Evolutionary conservation across 2,329 filamentous ascomycete genomes (phyloP), one percentile per base, ranked within the genome.

Genomic region (Graphilbum sp.): DNA sequence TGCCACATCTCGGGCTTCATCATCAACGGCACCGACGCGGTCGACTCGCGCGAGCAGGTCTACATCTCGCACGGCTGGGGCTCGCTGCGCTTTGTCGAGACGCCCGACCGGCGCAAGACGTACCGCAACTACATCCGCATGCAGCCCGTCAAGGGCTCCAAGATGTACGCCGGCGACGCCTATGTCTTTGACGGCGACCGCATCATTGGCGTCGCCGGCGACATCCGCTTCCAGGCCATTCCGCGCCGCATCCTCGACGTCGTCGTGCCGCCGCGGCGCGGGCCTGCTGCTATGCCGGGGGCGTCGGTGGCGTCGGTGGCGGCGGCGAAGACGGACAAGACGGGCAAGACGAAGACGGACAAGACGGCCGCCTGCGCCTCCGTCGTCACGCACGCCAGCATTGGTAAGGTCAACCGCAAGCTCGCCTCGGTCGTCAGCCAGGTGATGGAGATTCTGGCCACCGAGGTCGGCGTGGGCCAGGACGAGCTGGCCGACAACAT

Each of bases 211-310:
- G 50, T 68, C 9, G 51, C 55, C 25, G 59, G 64, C 37, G 72
- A 75, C 36, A 64, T 80, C 47, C 75, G 74, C 55, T 80, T 81
- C 61, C 69, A 73, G 52, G 64, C 70, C 46, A 76, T 79, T 38
- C 75, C 76, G 27, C 74, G 77, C 48, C 69, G 70, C 48, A 63
- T 76, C 19, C 62, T 81, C 43, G 77, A 79, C 59, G 67, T 74
- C 47, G 68, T 82, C 53, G 59, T 82, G 44, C 75, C 77, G 39
- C 75, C 75, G 2, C 61, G 65, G 21, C 69, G 69, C 34, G n/a
- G n/a, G n/a, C n/a, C n/a, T n/a, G 54, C 57, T 18, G 55, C 58
- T 32, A 52, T 55, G 24, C 49, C 59, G 32, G n/a, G n/a, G n/a
- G 45, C 54, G 19, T 47, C 56, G 6, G 50, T 59, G 19, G 45